phyloP scores from a whole-genome alignment of 1,284 basidiomycete species.

The Cryptococcus sp. region DNA sequence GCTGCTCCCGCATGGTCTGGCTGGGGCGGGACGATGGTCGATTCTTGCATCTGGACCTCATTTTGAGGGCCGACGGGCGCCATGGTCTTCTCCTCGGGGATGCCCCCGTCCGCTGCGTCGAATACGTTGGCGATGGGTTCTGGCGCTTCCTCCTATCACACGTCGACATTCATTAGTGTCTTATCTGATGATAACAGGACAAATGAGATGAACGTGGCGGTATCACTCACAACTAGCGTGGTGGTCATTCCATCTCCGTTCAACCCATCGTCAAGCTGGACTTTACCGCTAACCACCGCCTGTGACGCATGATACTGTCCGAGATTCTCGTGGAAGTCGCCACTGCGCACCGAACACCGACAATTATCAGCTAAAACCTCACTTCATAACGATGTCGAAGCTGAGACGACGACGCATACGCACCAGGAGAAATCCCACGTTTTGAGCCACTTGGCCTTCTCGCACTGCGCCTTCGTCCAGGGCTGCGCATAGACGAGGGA shows the following conservation, averaged over 20 bases:
- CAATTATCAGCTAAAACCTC: conserved; percentile 1
- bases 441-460: conserved; percentile 78
- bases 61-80: conserved; percentile 44
- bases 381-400: conserved; percentile 5
- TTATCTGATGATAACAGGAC: no score
- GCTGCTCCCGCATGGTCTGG: background rate
- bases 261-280: conserved; percentile 25
- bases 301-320: conserved; percentile 32
- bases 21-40: conserved; percentile 23
- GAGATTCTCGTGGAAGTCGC: conserved; percentile 47
- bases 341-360: conserved; percentile 22
- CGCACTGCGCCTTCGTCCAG: conserved; percentile 83
- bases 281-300: conserved; percentile 27
- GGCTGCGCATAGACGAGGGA: conserved; percentile 80
- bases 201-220: background rate
- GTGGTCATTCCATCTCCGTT: conserved; percentile 30
- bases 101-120: conserved; percentile 36
- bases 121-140: conserved; percentile 53
- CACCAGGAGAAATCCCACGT: conserved; percentile 96
- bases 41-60: conserved; percentile 47
- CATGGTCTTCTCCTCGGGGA: conserved; percentile 49
- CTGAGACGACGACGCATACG: conserved; percentile 36
- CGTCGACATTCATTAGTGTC: no score
- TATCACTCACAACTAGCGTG: conserved; percentile 30
- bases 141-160: conserved; percentile 41